Conservation (phyloP, 192 early-diverging fungal genomes). For the Coemansia sp. region DNA sequence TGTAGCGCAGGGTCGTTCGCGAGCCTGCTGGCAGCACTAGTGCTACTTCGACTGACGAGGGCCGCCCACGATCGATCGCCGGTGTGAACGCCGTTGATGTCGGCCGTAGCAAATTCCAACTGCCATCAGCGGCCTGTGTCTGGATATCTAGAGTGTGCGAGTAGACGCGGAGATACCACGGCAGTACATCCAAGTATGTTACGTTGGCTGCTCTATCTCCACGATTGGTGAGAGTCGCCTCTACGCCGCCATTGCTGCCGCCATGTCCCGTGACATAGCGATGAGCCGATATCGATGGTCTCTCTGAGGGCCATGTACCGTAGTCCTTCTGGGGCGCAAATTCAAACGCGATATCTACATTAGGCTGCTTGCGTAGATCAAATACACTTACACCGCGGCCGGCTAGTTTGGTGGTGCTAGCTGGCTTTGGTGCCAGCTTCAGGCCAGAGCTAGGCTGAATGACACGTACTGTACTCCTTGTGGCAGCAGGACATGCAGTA, state of each 20-base stretch:
- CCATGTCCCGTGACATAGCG: conserved; percentile 71
- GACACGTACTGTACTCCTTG: conserved; percentile 47
- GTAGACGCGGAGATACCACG: conserved; percentile 93
- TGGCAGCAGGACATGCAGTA: conserved; percentile 59
- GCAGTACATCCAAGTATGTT: conserved; percentile 77
- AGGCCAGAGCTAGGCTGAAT: conserved; percentile 18
- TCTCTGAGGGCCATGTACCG: neutral
- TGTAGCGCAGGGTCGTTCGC: conserved; percentile 68
- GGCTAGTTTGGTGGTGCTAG: neutral
- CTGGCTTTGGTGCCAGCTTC: conserved; percentile 23
- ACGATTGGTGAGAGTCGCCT: conserved; percentile 74
- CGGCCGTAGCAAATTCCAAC: conserved; percentile 10
- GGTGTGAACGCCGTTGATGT: conserved; percentile 63
- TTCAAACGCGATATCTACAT: conserved; percentile 17
- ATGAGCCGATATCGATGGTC: conserved; percentile 35
- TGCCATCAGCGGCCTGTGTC: conserved; percentile 13
- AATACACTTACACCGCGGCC: conserved; percentile 22
- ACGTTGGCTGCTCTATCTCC: conserved; percentile 55
- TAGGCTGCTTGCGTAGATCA: conserved; percentile 28
- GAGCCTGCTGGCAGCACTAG: conserved; percentile 73
- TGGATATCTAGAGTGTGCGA: conserved; percentile 80
- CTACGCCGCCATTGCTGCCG: conserved; percentile 84
- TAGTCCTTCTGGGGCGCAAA: conserved; percentile 7
- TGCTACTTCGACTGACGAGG: conserved; percentile 76
- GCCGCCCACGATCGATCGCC: conserved; percentile 79